These are phyloP conservation scores for Fomitopsis serialis DNA, from an alignment of 768 basidiomycete genomes.

Conservation along the genomic window DNA sequence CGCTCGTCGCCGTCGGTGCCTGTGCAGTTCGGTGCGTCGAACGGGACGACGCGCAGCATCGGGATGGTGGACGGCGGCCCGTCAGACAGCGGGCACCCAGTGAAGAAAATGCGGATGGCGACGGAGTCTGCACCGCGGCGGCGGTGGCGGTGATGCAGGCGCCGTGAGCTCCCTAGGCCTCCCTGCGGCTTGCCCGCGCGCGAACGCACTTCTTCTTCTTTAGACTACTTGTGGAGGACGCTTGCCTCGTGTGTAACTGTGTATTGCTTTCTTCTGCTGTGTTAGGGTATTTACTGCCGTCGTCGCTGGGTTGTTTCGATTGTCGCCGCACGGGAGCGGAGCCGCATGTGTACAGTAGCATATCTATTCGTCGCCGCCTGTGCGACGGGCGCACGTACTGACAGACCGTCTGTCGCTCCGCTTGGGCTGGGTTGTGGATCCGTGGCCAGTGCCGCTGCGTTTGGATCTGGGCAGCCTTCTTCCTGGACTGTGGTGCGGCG, in stretches of 20 bases:
- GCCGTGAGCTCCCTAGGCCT: constrained; percentile 37
- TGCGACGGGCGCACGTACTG: background rate
- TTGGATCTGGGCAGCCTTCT: no score
- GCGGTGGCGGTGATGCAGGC: constrained; percentile 34
- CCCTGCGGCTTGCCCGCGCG: background rate
- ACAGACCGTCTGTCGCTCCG: background rate
- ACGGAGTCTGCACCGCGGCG: constrained; percentile 21
- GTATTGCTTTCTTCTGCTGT: constrained; percentile 7
- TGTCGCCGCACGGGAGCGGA: background rate
- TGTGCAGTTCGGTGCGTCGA: constrained; percentile 12
- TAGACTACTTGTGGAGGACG: background rate
- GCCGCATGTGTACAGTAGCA: background rate
- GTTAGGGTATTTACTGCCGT: constrained; percentile 7
- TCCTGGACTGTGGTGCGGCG: no score
- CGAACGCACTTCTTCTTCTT: background rate
- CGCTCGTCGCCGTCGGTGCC: constrained; percentile 21
- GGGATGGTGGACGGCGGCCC: constrained; percentile 25
- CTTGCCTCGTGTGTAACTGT: background rate
- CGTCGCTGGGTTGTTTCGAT: background rate
- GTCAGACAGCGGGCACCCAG: constrained; percentile 53
- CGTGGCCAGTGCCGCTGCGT: background rate
- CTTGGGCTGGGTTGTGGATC: background rate
- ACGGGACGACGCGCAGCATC: constrained; percentile 15
- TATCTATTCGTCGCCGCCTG: background rate
- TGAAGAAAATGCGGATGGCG: constrained; percentile 74